These are phyloP conservation scores for Comarum palustre DNA, from an alignment of 306 rosid species.

Conservation along the genomic window DNA sequence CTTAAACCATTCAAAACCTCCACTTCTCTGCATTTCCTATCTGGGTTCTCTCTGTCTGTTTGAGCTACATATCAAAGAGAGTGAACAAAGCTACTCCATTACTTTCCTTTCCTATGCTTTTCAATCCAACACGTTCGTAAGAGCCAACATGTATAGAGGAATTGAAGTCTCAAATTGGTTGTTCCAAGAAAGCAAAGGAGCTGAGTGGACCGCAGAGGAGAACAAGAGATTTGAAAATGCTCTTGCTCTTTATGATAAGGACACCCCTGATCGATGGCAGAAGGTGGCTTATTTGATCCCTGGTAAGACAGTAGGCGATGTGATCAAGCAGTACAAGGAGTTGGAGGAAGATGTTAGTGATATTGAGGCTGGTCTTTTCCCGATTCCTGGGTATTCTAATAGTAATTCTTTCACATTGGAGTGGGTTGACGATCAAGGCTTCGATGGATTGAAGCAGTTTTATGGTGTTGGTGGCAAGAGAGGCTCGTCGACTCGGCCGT, in stretches of 20 bases:
- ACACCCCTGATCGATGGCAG: conserved; percentile 76
- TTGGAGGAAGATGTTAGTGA: conserved; percentile 81
- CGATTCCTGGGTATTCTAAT: conserved; percentile 54
- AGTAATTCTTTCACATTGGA: conserved; percentile 68
- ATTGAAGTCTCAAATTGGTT: conserved; percentile 70
- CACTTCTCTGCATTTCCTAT: conserved; percentile 44
- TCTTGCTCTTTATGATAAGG: conserved; percentile 62
- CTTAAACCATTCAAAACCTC: conserved; percentile 30
- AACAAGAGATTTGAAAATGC: conserved; percentile 84
- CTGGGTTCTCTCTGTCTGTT: conserved; percentile 44
- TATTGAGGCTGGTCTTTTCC: conserved; percentile 82
- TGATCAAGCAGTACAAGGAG: conserved; percentile 71
- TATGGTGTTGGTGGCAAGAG: conserved; percentile 58
- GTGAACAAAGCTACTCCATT: conserved; percentile 21
- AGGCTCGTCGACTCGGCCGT: conserved; percentile 49
- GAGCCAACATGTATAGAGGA: conserved; percentile 48
- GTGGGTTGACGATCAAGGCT: conserved; percentile 49
- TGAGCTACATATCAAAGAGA: conserved; percentile 31
- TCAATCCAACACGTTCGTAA: neutral
- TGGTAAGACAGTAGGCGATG: conserved; percentile 83
- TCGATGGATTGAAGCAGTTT: conserved; percentile 59
- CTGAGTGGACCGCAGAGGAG: conserved; percentile 77
- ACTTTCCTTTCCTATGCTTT: conserved; percentile 23
- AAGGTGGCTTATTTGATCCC: conserved; percentile 80
- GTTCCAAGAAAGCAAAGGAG: conserved; percentile 63